These are phyloP conservation scores for Sutorius eximius DNA, from an alignment of 1,284 basidiomycete genomes.

Conservation along the genomic window DNA sequence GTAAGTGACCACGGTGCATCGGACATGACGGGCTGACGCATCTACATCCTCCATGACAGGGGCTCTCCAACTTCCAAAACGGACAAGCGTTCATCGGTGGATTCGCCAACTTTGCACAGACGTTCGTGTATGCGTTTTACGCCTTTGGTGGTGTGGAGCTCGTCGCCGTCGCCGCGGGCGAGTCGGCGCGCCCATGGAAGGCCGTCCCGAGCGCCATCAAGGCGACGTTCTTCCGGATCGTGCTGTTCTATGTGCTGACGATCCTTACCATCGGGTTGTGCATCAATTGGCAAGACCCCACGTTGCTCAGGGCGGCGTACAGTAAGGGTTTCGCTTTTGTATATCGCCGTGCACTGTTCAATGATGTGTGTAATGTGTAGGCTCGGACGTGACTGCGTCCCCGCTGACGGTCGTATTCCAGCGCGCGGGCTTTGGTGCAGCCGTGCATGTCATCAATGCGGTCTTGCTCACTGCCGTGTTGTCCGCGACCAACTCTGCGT, in stretches of 20 bases:
- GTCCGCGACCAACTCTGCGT: conserved; percentile 56
- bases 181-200: conserved; percentile 57
- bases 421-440: conserved; percentile 57
- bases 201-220: conserved; percentile 68
- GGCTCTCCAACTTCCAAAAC: conserved; percentile 52
- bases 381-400: conserved; percentile 48
- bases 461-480: conserved; percentile 68
- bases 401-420: conserved; percentile 61
- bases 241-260: conserved; percentile 61
- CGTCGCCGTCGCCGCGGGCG: conserved; percentile 64
- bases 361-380: conserved; percentile 28
- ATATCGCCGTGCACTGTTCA: not conserved
- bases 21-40: too few relatives aligned
- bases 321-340: conserved; percentile 31
- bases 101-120: conserved; percentile 53
- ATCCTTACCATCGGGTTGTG: conserved; percentile 57
- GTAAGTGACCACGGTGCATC: conserved; percentile 22
- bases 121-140: conserved; percentile 60
- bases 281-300: conserved; percentile 53
- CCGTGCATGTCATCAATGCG: conserved; percentile 56
- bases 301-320: conserved; percentile 45
- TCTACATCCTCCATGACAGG: conserved; percentile 29
- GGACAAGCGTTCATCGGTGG: conserved; percentile 54
- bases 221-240: conserved; percentile 65
- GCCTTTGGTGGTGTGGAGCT: conserved; percentile 79